Evolutionary conservation across 2,329 filamentous ascomycete species (phyloP).

Genomic region (Pseudocercospora eumusae): DNA sequence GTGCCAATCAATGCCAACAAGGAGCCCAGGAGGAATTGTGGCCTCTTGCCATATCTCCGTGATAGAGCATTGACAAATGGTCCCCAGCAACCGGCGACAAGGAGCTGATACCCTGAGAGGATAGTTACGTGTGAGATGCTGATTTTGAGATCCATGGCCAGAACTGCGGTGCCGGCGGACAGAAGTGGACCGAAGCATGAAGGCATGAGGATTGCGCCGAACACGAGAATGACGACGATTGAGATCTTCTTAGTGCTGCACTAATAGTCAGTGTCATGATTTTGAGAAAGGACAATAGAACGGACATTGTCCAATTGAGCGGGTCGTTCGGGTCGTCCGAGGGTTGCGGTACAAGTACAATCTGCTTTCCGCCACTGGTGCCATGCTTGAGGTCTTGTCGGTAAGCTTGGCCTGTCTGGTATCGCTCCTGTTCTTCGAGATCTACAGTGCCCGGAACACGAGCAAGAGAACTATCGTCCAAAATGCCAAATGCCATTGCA

Average conservation of each 20-base stretch:
- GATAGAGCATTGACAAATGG: not conserved
- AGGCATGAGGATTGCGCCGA: not conserved
- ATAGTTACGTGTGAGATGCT: not conserved
- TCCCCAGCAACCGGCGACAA: not conserved
- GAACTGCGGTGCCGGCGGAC: not conserved
- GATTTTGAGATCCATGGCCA: not conserved
- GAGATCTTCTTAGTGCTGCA: not conserved
- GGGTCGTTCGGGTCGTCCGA: conserved; percentile 90
- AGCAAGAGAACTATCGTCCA: not conserved
- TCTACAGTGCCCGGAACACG: not conserved
- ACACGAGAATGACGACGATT: not conserved
- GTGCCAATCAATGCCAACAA: not conserved
- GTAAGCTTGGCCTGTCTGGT: not conserved
- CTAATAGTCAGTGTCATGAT: conserved; percentile 53
- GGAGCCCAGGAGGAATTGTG: not conserved
- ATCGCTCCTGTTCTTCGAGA: not conserved
- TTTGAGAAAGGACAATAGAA: conserved; percentile 52
- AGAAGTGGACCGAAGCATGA: not conserved
- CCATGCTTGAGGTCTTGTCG: not conserved
- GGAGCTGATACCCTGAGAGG: not conserved
- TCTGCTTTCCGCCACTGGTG: conserved; percentile 45
- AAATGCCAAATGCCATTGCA: conserved; percentile 3
- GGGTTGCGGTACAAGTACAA: conserved; percentile 88
- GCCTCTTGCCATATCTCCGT: not conserved
- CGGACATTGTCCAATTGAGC: conserved; percentile 74